Conservation (phyloP, 768 basidiomycete species). For the Xerocomus brunneocitrinus region DNA sequence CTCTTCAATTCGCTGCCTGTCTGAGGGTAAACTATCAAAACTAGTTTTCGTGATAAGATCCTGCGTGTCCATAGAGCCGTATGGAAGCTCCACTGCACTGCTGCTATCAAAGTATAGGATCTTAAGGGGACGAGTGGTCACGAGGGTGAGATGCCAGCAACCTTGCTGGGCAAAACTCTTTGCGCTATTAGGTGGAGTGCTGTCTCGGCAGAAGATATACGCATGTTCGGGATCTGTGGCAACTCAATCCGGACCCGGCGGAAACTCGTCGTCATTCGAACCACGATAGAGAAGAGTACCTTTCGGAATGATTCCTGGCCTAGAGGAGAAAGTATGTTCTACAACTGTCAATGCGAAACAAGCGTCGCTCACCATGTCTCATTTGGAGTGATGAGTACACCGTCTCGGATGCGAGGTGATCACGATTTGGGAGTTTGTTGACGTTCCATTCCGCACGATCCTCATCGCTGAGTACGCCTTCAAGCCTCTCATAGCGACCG, state of each 20-base stretch:
- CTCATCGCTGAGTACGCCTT: neutral
- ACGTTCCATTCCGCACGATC: constrained; percentile 16
- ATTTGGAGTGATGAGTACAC: constrained; percentile 34
- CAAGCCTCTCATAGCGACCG: too few species aligned
- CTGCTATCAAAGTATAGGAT: constrained; percentile 34
- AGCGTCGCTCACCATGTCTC: constrained; percentile 27
- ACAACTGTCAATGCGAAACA: neutral
- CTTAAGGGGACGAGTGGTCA: constrained; percentile 25
- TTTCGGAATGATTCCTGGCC: constrained; percentile 29
- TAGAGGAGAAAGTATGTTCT: neutral
- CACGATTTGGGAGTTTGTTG: constrained; percentile 8
- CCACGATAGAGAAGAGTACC: constrained; percentile 34
- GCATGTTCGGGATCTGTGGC: constrained; percentile 32
- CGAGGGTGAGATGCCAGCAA: constrained; percentile 31
- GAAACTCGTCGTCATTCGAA: constrained; percentile 15
- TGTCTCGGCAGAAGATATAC: constrained; percentile 33
- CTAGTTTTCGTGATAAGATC: too few species aligned
- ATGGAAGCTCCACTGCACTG: constrained; percentile 28
- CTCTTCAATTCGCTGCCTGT: constrained; percentile 15
- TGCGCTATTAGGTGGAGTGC: neutral
- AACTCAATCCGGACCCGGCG: constrained; percentile 26
- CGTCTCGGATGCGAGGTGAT: constrained; percentile 33
- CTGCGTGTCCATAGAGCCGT: constrained; percentile 10
- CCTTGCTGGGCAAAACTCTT: neutral
- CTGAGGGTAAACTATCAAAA: too few species aligned